Evolutionary conservation across 108 stramenopile genomes (phyloP), one percentile per base, ranked within the genome.

Genomic region (Cyclotella kingstonii): DNA sequence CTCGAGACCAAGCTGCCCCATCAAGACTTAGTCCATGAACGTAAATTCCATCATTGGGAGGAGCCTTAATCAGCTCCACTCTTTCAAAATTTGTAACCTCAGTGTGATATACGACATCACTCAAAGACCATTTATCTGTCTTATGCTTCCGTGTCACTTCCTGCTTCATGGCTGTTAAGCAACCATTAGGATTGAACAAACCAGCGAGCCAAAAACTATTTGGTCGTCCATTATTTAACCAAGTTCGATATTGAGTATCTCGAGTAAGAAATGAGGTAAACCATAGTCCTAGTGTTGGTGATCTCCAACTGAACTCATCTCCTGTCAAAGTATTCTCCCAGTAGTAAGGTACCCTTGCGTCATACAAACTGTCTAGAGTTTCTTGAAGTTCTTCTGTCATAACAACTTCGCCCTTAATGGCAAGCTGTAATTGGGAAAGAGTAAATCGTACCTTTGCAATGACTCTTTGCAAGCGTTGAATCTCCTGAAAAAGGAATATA

Each of bases 81-180:
- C 79, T 54, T 27, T 88, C 88, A 60, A 81, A 81, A 11, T 79
- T 69, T 7, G 89, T 93, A 21, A 95, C 93, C 52, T 93, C 89
- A 1, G 83, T 85, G 48, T 82, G 84, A 56, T 91, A 91, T 0
- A 90, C 86, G 5, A 94, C 85, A 54, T 91, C 91, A 53, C 94
- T 91, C 62, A 95, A 57, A 7, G 95, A 89, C 95, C 95, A 95
- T 52, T 87, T 87, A 11, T 89, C 80, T 10, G 66, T 71, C 63
- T 85, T 86, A 69, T 94, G 89, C 30, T 84, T 82, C 9, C 91
- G 64, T 4, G 87, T 85, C 2, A 95, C 93, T 65, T 91, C 93
- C 68, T 95, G 94, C 69, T 93, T 91, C 87, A 92, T 94, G 2
- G 90, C 90, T 23, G 94, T 95, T 22, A 95, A 57, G 62, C 85